phyloP scores from a whole-genome alignment of 2,329 filamentous ascomycete species.

The Nigrospora osmanthi region DNA sequence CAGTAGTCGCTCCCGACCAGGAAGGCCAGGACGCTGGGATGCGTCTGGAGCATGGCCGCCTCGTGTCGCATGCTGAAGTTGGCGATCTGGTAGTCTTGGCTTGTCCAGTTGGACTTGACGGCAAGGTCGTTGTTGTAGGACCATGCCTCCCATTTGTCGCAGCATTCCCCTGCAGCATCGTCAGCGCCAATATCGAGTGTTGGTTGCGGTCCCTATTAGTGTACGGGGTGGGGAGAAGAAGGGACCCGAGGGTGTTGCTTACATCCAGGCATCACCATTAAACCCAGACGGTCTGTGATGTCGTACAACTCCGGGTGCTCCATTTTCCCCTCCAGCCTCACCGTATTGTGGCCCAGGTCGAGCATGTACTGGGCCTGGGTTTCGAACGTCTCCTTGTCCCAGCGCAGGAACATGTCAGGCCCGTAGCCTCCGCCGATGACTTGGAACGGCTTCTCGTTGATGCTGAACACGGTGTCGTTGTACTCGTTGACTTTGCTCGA shows the following conservation, averaged over 20 bases:
- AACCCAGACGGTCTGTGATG: constrained; percentile 47
- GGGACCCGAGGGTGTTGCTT: too few species aligned
- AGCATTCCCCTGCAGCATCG: constrained; percentile 40
- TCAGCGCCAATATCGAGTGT: too few species aligned
- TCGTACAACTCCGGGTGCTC: constrained; percentile 55
- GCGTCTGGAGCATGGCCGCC: constrained; percentile 49
- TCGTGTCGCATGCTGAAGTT: constrained; percentile 51
- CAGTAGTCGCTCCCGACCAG: constrained; percentile 56
- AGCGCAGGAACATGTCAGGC: constrained; percentile 55
- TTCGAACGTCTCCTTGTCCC: constrained; percentile 37
- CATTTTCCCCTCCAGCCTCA: constrained; percentile 57
- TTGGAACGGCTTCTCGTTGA: constrained; percentile 52
- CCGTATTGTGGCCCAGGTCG: constrained; percentile 55
- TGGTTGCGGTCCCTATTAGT: too few species aligned
- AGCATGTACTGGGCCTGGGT: constrained; percentile 44
- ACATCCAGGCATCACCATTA: constrained; percentile 56
- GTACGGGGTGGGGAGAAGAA: too few species aligned
- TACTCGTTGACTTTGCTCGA: constrained; percentile 39
- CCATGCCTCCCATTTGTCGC: constrained; percentile 62
- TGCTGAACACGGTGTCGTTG: constrained; percentile 46
- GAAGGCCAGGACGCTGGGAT: constrained; percentile 51
- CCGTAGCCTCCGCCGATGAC: constrained; percentile 54
- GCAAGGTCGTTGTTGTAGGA: constrained; percentile 46
- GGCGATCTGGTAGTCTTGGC: constrained; percentile 46
- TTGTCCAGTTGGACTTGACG: constrained; percentile 35